These are phyloP conservation scores for Trametes gibbosa DNA, from an alignment of 768 basidiomycete genomes.

Conservation along the genomic window DNA sequence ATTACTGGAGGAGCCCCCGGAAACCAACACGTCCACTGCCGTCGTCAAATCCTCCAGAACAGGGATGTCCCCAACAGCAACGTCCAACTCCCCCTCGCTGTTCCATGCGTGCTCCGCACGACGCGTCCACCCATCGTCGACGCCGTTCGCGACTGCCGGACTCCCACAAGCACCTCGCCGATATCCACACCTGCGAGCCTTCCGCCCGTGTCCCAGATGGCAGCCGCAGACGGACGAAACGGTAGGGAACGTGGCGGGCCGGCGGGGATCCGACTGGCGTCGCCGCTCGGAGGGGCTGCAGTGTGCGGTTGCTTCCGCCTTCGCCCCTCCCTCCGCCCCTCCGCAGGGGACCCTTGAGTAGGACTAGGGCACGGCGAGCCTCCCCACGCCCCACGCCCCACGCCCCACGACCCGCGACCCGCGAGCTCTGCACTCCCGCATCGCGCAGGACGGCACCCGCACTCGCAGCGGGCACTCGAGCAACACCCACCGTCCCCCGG, in stretches of 20 bases:
- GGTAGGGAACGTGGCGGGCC: background rate
- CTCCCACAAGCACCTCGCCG: background rate
- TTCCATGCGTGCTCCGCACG: background rate
- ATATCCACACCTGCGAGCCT: background rate
- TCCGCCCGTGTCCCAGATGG: background rate
- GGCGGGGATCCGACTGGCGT: background rate
- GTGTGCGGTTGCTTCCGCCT: background rate
- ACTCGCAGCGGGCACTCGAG: too few relatives aligned
- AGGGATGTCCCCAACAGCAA: too few relatives aligned
- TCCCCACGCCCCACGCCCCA: background rate
- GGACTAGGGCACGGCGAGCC: background rate
- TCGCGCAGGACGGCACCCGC: background rate
- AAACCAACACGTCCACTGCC: background rate
- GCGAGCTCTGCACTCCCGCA: background rate
- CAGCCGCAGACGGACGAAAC: too few relatives aligned
- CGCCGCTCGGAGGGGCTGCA: background rate
- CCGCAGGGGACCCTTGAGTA: background rate
- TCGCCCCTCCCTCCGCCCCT: too few relatives aligned
- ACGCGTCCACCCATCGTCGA: background rate
- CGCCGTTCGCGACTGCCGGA: background rate
- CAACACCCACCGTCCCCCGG: too few relatives aligned
- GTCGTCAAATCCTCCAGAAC: background rate
- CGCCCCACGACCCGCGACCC: too few relatives aligned
- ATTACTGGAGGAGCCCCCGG: background rate
- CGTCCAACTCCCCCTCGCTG: background rate